Percentiles rank a stretch among this genome's conserved stretches.
phyloP scores from a whole-genome alignment of 345 rosid species.

The Nephelium lappaceum region DNA sequence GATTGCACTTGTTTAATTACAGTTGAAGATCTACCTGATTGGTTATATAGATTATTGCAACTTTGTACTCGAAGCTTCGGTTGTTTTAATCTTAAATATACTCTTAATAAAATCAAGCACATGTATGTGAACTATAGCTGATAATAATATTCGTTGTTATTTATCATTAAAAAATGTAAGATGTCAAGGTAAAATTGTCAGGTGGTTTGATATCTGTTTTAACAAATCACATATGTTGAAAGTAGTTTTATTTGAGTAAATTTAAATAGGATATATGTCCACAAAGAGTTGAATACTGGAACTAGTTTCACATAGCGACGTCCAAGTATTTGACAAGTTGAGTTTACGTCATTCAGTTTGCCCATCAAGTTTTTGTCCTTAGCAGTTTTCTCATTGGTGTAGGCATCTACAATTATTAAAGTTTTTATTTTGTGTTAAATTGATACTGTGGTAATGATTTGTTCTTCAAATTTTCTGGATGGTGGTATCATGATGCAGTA shows the following conservation, averaged over 20 bases:
- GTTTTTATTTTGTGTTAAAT: neutral
- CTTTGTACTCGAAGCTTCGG: neutral
- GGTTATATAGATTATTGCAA: constrained; percentile 1
- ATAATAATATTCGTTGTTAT: neutral
- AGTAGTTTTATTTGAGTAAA: too few relatives aligned
- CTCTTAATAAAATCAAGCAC: neutral
- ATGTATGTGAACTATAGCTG: neutral
- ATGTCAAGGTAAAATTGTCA: neutral
- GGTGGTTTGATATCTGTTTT: neutral
- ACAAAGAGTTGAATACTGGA: neutral
- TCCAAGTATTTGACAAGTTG: neutral
- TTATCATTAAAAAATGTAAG: neutral
- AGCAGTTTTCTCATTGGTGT: neutral
- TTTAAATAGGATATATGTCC: neutral
- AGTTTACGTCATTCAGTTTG: neutral
- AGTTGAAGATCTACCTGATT: neutral
- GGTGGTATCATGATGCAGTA: constrained; percentile 38
- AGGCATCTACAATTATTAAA: neutral
- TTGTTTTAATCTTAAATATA: neutral
- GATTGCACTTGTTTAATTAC: neutral
- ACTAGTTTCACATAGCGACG: neutral
- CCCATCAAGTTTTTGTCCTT: neutral
- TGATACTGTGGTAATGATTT: neutral
- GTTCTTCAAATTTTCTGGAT: neutral
- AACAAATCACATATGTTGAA: too few relatives aligned